Conservation (phyloP, 202 grass and related monocot species). For the Dendrocalamus latiflorus region DNA sequence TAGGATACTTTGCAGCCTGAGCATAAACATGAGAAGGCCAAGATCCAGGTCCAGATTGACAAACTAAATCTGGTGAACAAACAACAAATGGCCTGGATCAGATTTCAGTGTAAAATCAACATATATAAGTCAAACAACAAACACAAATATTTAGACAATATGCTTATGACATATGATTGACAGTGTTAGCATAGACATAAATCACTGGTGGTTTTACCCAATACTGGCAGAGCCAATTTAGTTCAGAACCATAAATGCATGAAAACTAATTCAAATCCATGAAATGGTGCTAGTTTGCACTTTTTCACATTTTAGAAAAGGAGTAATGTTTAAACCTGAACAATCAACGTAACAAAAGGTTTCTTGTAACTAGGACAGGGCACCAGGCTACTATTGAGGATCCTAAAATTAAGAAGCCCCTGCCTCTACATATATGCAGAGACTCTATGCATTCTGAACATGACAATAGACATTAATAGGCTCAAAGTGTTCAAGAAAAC, state of each 20-base stretch:
- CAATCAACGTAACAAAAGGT: background rate
- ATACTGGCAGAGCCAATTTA: background rate
- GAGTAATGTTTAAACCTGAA: background rate
- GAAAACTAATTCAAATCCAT: background rate
- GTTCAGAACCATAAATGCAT: background rate
- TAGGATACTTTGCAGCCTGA: conserved; percentile 83
- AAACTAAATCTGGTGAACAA: conserved; percentile 84
- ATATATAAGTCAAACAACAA: conserved; percentile 12
- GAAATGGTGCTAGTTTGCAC: background rate
- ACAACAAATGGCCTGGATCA: conserved; percentile 15
- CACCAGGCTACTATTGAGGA: background rate
- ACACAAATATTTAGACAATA: background rate
- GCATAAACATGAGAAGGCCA: conserved; percentile 91
- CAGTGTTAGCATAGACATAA: background rate
- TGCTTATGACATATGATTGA: background rate
- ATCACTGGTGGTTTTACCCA: background rate
- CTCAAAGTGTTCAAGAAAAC: conserved; percentile 12
- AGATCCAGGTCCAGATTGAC: conserved; percentile 91
- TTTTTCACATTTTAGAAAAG: background rate
- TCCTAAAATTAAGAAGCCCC: conserved; percentile 6
- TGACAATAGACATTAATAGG: conserved; percentile 1
- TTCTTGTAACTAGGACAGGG: background rate
- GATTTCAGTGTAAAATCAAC: conserved; percentile 11
- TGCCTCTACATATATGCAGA: background rate
- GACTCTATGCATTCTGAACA: background rate